Percentiles rank a stretch among this genome's conserved stretches.
These are phyloP conservation scores for Pichia sp. DNA, from an alignment of 1,139 yeast species.

Conservation along the genomic window DNA sequence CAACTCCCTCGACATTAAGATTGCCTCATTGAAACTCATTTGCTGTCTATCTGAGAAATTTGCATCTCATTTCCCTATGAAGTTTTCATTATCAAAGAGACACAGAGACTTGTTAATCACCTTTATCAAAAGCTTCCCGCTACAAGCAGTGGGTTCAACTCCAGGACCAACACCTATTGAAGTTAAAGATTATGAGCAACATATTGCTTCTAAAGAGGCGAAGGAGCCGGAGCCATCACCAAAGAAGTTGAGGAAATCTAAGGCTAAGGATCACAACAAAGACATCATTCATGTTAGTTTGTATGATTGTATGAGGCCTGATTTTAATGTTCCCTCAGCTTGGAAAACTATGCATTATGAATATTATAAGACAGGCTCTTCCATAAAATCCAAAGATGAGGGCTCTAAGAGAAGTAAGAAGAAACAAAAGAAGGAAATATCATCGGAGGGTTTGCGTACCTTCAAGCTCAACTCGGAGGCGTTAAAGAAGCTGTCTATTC, in stretches of 20 bases:
- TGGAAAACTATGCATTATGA: slow-evolving; percentile 55
- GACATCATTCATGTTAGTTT: slow-evolving; percentile 38
- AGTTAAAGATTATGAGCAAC: slow-evolving; percentile 5
- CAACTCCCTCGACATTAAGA: slow-evolving; percentile 47
- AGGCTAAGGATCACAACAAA: slow-evolving; percentile 4
- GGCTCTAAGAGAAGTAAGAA: neutral
- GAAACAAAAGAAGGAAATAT: slow-evolving; percentile 10
- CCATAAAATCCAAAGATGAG: slow-evolving; percentile 14
- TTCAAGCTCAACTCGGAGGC: slow-evolving; percentile 43
- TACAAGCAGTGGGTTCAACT: slow-evolving; percentile 33
- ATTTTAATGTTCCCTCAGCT: slow-evolving; percentile 42
- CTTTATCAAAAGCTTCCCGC: slow-evolving; percentile 52
- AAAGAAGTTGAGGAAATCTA: slow-evolving; percentile 14
- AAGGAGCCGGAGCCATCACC: neutral
- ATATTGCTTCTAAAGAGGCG: neutral
- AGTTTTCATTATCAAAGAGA: slow-evolving; percentile 26
- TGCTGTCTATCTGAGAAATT: slow-evolving; percentile 37
- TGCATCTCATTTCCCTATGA: slow-evolving; percentile 19
- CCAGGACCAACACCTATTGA: slow-evolving; percentile 14
- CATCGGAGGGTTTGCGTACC: slow-evolving; percentile 40
- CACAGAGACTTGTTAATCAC: slow-evolving; percentile 41
- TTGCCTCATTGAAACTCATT: slow-evolving; percentile 56
- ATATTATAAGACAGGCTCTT: slow-evolving; percentile 36
- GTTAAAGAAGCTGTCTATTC: slow-evolving; percentile 43
- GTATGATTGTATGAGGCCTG: slow-evolving; percentile 43